These are phyloP conservation scores for Euphrasia confusa DNA, from an alignment of 257 asterid species.

Conservation along the genomic window DNA sequence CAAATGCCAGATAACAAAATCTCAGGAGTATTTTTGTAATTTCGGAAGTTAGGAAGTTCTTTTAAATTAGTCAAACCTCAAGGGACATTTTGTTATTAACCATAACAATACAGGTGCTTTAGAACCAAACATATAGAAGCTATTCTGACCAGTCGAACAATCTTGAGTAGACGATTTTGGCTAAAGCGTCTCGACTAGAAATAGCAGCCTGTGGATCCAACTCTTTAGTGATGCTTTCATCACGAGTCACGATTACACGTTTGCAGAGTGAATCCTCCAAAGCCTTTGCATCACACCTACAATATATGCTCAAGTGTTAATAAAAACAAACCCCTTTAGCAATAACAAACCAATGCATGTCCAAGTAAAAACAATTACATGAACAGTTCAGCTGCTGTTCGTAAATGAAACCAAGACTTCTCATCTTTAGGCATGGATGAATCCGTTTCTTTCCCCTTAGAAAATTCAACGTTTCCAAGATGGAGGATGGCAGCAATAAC, in stretches of 20 bases:
- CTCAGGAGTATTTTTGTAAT: not conserved
- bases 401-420: conserved; percentile 83
- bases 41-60: not conserved
- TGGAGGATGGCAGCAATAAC: conserved; percentile 97
- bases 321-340: conserved; percentile 6
- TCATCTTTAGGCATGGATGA: conserved; percentile 97
- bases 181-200: conserved; percentile 91
- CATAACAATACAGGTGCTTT: not conserved
- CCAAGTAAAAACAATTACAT: conserved; percentile 49
- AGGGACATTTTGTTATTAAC: not conserved
- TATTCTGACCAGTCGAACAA: conserved; percentile 85
- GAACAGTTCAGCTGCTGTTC: conserved; percentile 87
- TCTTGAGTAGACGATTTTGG: conserved; percentile 87
- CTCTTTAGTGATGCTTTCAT: conserved; percentile 84
- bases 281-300: conserved; percentile 90
- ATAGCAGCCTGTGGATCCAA: conserved; percentile 92
- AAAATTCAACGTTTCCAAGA: conserved; percentile 92
- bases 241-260: conserved; percentile 96
- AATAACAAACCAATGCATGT: conserved; percentile 6
- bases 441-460: conserved; percentile 82
- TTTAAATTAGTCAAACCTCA: not conserved
- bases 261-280: conserved; percentile 93
- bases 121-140: conserved; percentile 13
- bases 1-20: too few relatives aligned
- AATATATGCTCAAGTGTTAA: conserved; percentile 18